Percentiles rank a stretch among this genome's conserved stretches.
phyloP scores from a whole-genome alignment of 108 stramenopile genomes.

The Fragilariopsis cylindrus region DNA sequence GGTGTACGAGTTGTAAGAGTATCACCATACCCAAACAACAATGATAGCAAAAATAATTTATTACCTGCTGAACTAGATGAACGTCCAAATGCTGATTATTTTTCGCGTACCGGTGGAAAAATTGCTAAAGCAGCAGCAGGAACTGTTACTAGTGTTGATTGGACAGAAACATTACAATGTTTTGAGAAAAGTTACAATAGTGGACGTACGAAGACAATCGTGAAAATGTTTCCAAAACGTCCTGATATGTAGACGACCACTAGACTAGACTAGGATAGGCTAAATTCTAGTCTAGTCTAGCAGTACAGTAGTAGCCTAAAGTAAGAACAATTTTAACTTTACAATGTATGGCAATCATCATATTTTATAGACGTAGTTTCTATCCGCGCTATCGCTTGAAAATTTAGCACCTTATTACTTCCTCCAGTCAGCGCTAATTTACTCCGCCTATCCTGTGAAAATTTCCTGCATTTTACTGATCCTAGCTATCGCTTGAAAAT shows the following conservation, averaged over 20 bases:
- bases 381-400: too few species aligned
- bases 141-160: conserved; percentile 1
- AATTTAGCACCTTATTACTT: too few species aligned
- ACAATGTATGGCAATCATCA: too few species aligned
- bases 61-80: neutral
- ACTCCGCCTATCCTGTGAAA: too few species aligned
- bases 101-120: neutral
- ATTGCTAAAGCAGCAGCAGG: neutral
- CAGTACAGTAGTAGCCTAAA: neutral
- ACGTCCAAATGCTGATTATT: conserved; percentile 1
- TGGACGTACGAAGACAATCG: neutral
- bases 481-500: too few species aligned
- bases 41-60: neutral
- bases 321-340: too few species aligned
- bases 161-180: neutral
- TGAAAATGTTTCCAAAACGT: neutral
- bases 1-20: neutral
- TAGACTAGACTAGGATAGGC: neutral
- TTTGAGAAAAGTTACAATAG: neutral
- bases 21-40: neutral
- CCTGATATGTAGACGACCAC: neutral
- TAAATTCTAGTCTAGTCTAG: neutral
- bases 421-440: too few species aligned
- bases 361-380: too few species aligned
- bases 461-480: too few species aligned